phyloP scores from a whole-genome alignment of 2,329 filamentous ascomycete genomes.

The Aplosporella prunicola region DNA sequence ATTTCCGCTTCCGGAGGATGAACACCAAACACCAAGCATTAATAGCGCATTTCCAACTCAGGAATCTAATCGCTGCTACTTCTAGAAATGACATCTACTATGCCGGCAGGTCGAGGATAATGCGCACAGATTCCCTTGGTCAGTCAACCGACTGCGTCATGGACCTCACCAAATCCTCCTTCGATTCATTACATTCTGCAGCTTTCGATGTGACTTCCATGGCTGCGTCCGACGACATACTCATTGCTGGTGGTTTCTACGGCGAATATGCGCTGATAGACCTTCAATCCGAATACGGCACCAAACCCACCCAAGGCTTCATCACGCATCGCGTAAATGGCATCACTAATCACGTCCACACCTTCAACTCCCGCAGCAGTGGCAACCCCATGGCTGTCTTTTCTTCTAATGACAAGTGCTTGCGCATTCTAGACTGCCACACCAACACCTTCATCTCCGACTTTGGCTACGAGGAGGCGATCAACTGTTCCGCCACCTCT shows the following conservation, averaged over 20 bases:
- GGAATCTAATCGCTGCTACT: conserved; percentile 47
- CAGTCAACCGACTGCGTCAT: conserved; percentile 34
- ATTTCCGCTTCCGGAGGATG: conserved; percentile 41
- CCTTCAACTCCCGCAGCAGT: conserved; percentile 39
- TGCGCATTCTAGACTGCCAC: conserved; percentile 46
- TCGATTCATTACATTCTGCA: conserved; percentile 13
- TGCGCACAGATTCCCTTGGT: conserved; percentile 41
- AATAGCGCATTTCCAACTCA: conserved; percentile 51
- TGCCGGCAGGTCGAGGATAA: conserved; percentile 35
- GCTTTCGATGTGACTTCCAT: conserved; percentile 44
- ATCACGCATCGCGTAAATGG: conserved; percentile 42
- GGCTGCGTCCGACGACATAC: conserved; percentile 35
- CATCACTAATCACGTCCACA: conserved; percentile 51
- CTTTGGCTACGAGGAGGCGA: conserved; percentile 48
- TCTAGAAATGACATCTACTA: conserved; percentile 49
- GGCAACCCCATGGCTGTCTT: conserved; percentile 43
- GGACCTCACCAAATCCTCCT: conserved; percentile 31
- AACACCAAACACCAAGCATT: conserved; percentile 40
- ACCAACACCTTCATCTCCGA: conserved; percentile 50
- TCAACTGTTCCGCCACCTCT: conserved; percentile 66
- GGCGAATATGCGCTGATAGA: conserved; percentile 47
- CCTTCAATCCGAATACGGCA: conserved; percentile 28
- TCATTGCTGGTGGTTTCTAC: conserved; percentile 47
- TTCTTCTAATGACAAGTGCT: conserved; percentile 47
- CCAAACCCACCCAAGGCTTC: conserved; percentile 33